A percentile compares a stretch with the other conserved stretches of the same genome.
phyloP scores from a whole-genome alignment of 306 rosid species.

The Vigna radiata region DNA sequence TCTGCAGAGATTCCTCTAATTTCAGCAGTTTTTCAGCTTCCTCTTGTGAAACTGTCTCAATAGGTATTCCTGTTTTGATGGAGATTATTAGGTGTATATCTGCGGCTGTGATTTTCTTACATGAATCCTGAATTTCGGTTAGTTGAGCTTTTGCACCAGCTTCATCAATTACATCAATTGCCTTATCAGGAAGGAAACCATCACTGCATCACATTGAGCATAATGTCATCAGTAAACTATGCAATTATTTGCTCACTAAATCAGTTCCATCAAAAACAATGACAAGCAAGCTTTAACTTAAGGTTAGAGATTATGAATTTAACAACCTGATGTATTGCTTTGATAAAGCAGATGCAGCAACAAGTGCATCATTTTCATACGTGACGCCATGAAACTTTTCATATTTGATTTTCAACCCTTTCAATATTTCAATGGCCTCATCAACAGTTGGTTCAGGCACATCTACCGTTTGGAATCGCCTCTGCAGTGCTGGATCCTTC shows the following conservation, averaged over 20 bases:
- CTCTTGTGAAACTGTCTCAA: neutral
- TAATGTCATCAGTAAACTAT: neutral
- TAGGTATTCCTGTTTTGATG: neutral
- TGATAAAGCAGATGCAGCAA: neutral
- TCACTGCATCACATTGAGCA: neutral
- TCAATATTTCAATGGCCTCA: neutral
- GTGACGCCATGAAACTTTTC: neutral
- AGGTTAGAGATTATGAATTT: too few species aligned
- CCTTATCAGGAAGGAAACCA: neutral
- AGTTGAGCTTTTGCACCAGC: neutral
- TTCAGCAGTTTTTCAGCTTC: neutral
- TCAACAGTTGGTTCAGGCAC: neutral
- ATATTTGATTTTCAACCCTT: neutral
- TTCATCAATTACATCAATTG: neutral
- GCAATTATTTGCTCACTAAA: neutral
- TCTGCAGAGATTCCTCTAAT: neutral
- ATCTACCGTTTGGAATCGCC: neutral
- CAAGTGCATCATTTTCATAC: neutral
- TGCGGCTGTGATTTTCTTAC: neutral
- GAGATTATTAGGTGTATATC: neutral
- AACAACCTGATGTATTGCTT: too few species aligned
- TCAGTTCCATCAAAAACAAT: too few species aligned
- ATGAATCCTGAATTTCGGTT: neutral
- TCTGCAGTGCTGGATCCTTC: neutral
- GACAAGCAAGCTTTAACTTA: too few species aligned